Evolutionary conservation across 192 early-diverging fungal genomes (phyloP).

Genomic region (Paraglomus occultum): DNA sequence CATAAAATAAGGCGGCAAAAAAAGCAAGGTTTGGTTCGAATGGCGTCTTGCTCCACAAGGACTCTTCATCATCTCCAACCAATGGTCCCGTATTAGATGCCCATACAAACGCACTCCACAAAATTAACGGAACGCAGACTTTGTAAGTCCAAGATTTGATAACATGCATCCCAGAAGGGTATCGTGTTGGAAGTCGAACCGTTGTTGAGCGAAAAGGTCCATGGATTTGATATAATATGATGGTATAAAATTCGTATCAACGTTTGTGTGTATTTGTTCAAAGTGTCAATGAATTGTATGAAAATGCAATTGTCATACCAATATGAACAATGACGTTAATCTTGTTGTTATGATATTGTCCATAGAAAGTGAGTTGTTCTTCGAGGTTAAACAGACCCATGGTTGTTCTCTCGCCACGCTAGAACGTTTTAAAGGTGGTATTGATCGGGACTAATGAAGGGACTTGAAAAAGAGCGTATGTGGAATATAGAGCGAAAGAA

Average conservation of each 20-base stretch:
- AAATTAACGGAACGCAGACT: constrained; percentile 87
- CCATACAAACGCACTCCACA: constrained; percentile 76
- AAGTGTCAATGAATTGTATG: background rate
- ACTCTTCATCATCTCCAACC: constrained; percentile 29
- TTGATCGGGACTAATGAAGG: too few species aligned
- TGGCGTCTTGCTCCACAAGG: constrained; percentile 18
- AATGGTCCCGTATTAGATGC: constrained; percentile 45
- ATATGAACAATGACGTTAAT: constrained; percentile 80
- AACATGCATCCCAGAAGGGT: constrained; percentile 58
- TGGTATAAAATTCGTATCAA: too few species aligned
- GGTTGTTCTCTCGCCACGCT: background rate
- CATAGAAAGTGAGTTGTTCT: constrained; percentile 72
- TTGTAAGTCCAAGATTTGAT: constrained; percentile 67
- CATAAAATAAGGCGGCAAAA: constrained; percentile 55
- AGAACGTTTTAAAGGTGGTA: too few species aligned
- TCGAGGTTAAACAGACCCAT: constrained; percentile 64
- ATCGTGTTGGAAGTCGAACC: too few species aligned
- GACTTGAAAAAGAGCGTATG: too few species aligned
- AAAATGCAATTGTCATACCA: constrained; percentile 15
- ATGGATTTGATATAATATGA: too few species aligned
- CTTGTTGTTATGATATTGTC: constrained; percentile 72
- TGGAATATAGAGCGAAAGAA: too few species aligned
- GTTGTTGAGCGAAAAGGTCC: too few species aligned
- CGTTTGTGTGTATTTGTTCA: too few species aligned
- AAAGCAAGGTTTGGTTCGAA: constrained; percentile 55